Base-by-base conservation (phyloP, 164 flowering plant species). In the Umbilicus rupestris region DNA sequence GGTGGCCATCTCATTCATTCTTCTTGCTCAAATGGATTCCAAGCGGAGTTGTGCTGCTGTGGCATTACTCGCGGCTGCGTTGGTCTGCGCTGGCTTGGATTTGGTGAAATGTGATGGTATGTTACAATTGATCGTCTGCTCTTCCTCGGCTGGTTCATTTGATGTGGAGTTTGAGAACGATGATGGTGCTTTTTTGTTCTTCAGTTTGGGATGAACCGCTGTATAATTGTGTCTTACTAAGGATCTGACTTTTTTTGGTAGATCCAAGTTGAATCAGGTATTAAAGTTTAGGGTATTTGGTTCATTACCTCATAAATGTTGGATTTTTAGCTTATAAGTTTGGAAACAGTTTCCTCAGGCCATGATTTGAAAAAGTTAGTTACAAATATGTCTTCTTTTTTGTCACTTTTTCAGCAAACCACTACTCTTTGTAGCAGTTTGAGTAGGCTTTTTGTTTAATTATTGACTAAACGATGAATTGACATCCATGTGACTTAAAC, bases 31-130 rank as follows among this genome's bases (percentile, higher is more conserved):
- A n/a, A 47, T 47, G 55, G 55, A 6, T n/a, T 47, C 26, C 24
- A 47, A 47, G 24, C 26, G 24, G 55, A 20, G 55, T 47, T 47
- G 5, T 20, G 55, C 24, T 47, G 2, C 12, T n/a, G 10, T 47
- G 8, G 55, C 55, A n/a, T 47, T 47, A 26, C 55, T 47, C 14
- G 55, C 55, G 1, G 5, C 49, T 47, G 55, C 26, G 7, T 47
- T 47, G 24, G n/a, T 47, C 55, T 47, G 55, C 26, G n/a, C n/a
- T n/a, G 24, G 55, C 55, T n/a, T 47, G 24, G 24, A 20, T 47
- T 47, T 47, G 22, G 55, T 47, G 24, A 47, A 47, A 47, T 47
- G 55, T n/a, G 60, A 55, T 55, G 60, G 60, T 55, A 55, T 55
- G 60, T 55, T 28, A 11, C 12, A 8, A 2, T 11, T 50, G 12